Evolutionary conservation across 2,329 filamentous ascomycete species (phyloP), one percentile per base, ranked within the genome.

Genomic region (Monosporascus ibericus): DNA sequence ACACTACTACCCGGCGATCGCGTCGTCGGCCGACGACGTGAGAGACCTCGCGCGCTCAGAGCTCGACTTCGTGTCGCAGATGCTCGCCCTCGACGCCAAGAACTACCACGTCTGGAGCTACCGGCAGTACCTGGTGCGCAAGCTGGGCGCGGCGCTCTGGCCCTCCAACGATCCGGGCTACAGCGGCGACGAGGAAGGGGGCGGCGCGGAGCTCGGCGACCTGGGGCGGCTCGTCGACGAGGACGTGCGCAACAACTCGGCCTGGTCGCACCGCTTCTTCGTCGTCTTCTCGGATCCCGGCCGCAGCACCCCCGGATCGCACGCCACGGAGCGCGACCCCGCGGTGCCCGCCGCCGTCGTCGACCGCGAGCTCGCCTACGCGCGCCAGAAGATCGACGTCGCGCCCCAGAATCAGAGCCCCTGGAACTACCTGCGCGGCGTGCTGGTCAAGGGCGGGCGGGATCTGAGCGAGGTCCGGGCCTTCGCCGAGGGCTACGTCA

Each of bases 61-160:
- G 72, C 76, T 79, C 20, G 77, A 77, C 15, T 97, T 97, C 68
- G 80, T 96, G 54, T 80, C 78, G 54, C 72, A 78, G 47, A 97
- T 99, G 81, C 85, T 99, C 51, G 80, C 79, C 40, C 80, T 88
- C 61, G 94, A 99, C 68, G 83, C 87, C 48, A 99, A 99, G 74
- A 99, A 99, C 75, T 97, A 99, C 69, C 94, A 99, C 68, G 94
- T 97, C 47, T 99, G 94, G 94, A 90, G 86, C 51, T 99, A 97
- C 74, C 81, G 94, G 53, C 90, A 96, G 68, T 84, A 81, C 65
- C 70, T 86, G 20, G 80, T 85, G 40, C 72, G 74, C 49, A 83
- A 82, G 65, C 71, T 87, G 77, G 86, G 84, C 67, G 87, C 73
- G 76, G 42, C 42, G 24, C 42, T 44, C 96, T 70, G 79, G 82